Conservation (phyloP, 108 stramenopile species). For the Cylindrotheca fusiformis region DNA sequence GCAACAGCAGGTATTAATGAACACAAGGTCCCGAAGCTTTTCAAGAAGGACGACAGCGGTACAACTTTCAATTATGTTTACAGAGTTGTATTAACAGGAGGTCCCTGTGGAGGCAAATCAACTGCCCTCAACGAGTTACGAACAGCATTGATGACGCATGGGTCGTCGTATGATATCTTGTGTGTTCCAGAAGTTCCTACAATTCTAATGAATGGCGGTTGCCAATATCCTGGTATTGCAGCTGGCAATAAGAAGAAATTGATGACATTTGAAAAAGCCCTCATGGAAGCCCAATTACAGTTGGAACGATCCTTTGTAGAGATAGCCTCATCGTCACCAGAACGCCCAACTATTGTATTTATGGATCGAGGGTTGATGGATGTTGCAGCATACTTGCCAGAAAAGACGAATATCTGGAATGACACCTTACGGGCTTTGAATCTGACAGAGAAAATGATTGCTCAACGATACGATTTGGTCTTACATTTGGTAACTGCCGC, state of each 20-base stretch:
- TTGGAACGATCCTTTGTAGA: conserved; percentile 35
- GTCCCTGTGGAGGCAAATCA: conserved; percentile 92
- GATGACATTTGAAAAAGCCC: conserved; percentile 55
- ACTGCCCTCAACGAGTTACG: conserved; percentile 48
- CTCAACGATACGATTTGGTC: conserved; percentile 84
- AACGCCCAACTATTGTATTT: conserved; percentile 74
- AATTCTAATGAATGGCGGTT: conserved; percentile 57
- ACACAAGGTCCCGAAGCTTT: too few relatives aligned
- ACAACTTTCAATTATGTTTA: conserved; percentile 17
- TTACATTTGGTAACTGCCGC: conserved; percentile 90
- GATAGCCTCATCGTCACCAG: conserved; percentile 25
- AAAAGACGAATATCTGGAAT: conserved; percentile 39
- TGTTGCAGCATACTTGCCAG: conserved; percentile 73
- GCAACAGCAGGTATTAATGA: too few relatives aligned
- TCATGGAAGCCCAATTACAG: conserved; percentile 71
- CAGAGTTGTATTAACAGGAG: conserved; percentile 85
- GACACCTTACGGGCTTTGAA: conserved; percentile 37
- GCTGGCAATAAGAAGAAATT: not conserved
- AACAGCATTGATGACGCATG: not conserved
- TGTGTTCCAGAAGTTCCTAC: conserved; percentile 30
- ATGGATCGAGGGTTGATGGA: conserved; percentile 73
- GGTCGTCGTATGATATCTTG: not conserved
- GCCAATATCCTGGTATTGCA: conserved; percentile 5
- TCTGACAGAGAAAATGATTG: conserved; percentile 47
- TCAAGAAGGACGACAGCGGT: not conserved